Base-by-base conservation (phyloP, 2,329 filamentous ascomycete genomes). In the Ceratocystiopsis brevicomis region DNA sequence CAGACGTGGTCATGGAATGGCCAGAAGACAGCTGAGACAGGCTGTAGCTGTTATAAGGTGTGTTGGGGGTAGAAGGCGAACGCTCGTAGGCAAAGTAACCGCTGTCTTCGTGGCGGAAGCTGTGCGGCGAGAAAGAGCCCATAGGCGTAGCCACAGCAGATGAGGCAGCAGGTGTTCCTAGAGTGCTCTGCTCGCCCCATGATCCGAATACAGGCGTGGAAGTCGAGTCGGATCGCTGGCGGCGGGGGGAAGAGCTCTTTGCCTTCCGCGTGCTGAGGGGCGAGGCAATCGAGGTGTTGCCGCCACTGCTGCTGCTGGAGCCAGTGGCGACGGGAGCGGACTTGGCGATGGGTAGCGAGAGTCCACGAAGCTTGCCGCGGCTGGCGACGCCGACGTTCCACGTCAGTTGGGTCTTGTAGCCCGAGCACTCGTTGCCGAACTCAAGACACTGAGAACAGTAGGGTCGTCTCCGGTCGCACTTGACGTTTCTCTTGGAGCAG, bases 331-430 rank as follows among this genome's bases (percentile, higher is more conserved):
- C 70, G 0, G 71, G 71, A 18, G 71, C 68, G 11, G 71, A 62
- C 56, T 76, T 76, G 44, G 73, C 75, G 48, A 79, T 69, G 46
- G 75, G 75, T 45, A 93, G 66, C 45, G 87, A 87, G 52, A 95
- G 68, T 36, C 88, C 88, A 48, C 88, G 76, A 49, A 96, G 76
- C 67, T 96, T 96, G 57, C 88, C 88, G 55, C 88, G 78, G 62
- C 87, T 95, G 45, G 88, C 88, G 46, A 96, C 88, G 42, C 88
- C 88, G 40, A 95, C 84, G 37, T 86, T 86, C 88, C 88, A 96
- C 39, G 88, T 96, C 61, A 96, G 69, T 53, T 88, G 87, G 15
- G 88, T 96, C 65, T 92, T 92, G 68, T 96, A 96, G 47, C 88
- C 88, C 25, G 84, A 86, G 64, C 88, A 96, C 57, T 93, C 86